Percentiles rank a stretch among this genome's conserved stretches.
Conservation (phyloP, 352 stramenopile species). For the Lagenidium giganteum region DNA sequence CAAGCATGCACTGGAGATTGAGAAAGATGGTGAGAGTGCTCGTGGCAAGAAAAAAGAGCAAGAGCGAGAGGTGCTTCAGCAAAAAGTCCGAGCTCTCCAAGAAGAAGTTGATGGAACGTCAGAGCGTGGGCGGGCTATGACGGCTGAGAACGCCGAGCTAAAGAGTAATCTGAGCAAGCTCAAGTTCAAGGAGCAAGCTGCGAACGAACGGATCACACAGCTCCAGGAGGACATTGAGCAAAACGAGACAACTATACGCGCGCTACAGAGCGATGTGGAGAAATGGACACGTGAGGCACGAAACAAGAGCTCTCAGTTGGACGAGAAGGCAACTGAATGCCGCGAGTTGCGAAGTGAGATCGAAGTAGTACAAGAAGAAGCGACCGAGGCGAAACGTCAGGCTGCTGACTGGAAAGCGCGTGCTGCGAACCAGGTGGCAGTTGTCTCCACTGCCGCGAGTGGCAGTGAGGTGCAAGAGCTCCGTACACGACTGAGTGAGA, state of each 20-base stretch:
- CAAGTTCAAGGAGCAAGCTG: conserved; percentile 37
- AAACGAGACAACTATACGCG: conserved; percentile 12
- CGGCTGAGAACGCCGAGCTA: conserved; percentile 22
- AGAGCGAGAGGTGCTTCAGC: conserved; percentile 21
- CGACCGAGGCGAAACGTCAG: conserved; percentile 14
- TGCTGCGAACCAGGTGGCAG: not conserved
- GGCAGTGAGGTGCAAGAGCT: conserved; percentile 13
- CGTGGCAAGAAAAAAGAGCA: conserved; percentile 28
- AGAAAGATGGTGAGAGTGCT: conserved; percentile 14
- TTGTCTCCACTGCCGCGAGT: not conserved
- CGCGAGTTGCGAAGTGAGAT: conserved; percentile 19
- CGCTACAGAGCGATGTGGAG: conserved; percentile 19
- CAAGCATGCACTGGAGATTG: conserved; percentile 24
- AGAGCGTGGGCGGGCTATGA: conserved; percentile 19
- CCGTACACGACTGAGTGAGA: conserved; percentile 19
- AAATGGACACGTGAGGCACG: conserved; percentile 11
- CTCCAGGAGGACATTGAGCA: conserved; percentile 20
- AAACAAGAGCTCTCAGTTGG: conserved; percentile 12
- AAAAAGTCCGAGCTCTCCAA: conserved; percentile 22
- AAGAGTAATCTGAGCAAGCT: conserved; percentile 27
- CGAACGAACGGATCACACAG: conserved; percentile 25
- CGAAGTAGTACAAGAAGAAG: conserved; percentile 25
- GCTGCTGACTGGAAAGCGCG: conserved; percentile 9
- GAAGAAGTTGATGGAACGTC: conserved; percentile 24
- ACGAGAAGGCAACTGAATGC: conserved; percentile 17